Evolutionary conservation across 2,329 filamentous ascomycete genomes (phyloP).

Genomic region (Balansia obtecta): DNA sequence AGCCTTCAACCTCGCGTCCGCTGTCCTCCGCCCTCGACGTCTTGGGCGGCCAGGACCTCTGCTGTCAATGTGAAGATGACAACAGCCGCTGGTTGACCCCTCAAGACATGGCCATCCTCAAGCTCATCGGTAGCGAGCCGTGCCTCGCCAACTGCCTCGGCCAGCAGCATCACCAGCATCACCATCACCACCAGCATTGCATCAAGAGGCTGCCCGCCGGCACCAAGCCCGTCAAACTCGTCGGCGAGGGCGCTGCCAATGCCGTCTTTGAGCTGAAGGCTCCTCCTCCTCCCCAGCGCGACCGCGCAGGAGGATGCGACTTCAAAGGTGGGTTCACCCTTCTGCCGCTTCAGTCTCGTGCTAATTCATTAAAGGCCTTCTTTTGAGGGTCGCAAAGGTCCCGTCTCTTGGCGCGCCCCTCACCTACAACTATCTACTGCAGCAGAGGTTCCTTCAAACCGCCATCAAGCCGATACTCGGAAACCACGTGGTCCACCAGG

Average conservation of each 20-base stretch:
- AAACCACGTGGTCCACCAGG: slow-evolving; percentile 22
- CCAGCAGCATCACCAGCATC: slow-evolving; percentile 1
- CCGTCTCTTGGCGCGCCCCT: slow-evolving; percentile 17
- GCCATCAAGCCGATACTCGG: slow-evolving; percentile 23
- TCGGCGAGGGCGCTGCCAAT: slow-evolving; percentile 66
- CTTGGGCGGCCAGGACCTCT: slow-evolving; percentile 2
- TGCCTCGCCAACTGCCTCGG: slow-evolving; percentile 3
- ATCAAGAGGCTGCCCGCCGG: slow-evolving; percentile 22
- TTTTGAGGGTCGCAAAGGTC: slow-evolving; percentile 28
- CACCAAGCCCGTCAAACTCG: slow-evolving; percentile 25
- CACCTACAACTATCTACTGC: slow-evolving; percentile 24
- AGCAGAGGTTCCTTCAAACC: slow-evolving; percentile 24
- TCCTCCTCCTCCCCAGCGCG: slow-evolving; percentile 18
- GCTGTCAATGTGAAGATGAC: slow-evolving; percentile 8
- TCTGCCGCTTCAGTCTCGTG: neutral
- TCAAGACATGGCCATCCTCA: slow-evolving; percentile 13
- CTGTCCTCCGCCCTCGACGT: slow-evolving; percentile 6
- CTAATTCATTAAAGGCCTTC: slow-evolving; percentile 15
- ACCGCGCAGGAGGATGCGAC: slow-evolving; percentile 16
- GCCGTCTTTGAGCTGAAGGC: slow-evolving; percentile 53
- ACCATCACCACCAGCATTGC: neutral
- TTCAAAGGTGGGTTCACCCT: slow-evolving; percentile 21
- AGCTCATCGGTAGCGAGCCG: slow-evolving; percentile 8
- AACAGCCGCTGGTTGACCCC: slow-evolving; percentile 12
- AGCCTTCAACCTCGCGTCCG: slow-evolving; percentile 7